phyloP scores from a whole-genome alignment of 2,329 filamentous ascomycete species.

The Fusarium lyarnte region DNA sequence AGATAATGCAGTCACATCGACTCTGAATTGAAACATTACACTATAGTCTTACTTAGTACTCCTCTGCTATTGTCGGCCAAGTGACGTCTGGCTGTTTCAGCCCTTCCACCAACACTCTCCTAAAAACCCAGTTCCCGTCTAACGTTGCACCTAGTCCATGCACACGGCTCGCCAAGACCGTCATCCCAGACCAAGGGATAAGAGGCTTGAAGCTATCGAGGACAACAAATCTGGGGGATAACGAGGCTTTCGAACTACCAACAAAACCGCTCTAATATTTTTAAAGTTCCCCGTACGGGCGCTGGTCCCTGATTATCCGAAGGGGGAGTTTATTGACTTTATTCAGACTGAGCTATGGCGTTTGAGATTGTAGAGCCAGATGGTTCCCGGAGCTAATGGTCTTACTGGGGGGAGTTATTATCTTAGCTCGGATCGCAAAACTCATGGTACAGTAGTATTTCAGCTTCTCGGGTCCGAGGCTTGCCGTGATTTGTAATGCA shows the following conservation, averaged over 20 bases:
- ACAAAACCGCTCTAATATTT: not conserved
- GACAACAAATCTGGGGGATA: not conserved
- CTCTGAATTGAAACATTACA: slow-evolving; percentile 16
- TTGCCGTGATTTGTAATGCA: slow-evolving; percentile 2
- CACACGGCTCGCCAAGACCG: not conserved
- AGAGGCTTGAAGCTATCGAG: not conserved
- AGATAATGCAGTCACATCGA: slow-evolving; percentile 33
- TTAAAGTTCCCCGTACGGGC: not conserved
- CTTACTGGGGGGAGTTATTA: not conserved
- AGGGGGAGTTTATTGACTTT: not conserved
- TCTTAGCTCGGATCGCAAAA: not conserved
- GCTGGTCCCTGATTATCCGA: not conserved
- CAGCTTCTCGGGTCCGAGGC: not conserved
- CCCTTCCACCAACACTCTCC: not conserved
- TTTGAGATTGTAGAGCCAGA: not conserved
- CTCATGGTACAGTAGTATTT: not conserved
- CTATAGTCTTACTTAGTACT: not conserved
- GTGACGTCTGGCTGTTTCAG: slow-evolving; percentile 3
- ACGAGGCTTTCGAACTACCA: not conserved
- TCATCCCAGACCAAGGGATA: not conserved
- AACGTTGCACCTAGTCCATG: slow-evolving; percentile 13
- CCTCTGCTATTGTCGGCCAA: not conserved
- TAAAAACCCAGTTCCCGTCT: not conserved
- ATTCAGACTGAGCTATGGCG: slow-evolving; percentile 17
- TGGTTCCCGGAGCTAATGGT: not conserved